phyloP scores from a whole-genome alignment of 2,329 filamentous ascomycete species.

The Colletotrichum tabaci region DNA sequence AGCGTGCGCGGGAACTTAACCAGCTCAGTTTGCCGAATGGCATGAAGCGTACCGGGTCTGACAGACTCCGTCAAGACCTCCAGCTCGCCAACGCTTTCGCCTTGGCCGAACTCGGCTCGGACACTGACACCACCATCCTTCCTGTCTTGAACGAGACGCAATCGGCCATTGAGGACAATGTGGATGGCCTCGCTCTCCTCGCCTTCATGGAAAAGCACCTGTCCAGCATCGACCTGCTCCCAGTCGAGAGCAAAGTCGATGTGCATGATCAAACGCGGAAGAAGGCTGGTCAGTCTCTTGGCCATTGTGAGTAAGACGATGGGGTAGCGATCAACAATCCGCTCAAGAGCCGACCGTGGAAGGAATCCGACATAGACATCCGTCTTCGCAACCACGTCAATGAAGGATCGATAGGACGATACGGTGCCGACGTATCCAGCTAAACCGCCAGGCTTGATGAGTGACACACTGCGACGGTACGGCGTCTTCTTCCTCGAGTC shows the following conservation, averaged over 20 bases:
- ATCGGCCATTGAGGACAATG: constrained; percentile 93
- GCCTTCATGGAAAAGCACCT: constrained; percentile 92
- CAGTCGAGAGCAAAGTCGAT: constrained; percentile 99
- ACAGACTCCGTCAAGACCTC: constrained; percentile 96
- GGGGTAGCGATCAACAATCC: constrained; percentile 93
- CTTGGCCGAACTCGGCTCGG: constrained; percentile 93
- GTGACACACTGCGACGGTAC: constrained; percentile 79
- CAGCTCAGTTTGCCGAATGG: constrained; percentile 95
- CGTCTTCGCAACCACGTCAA: constrained; percentile 96
- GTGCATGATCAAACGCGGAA: constrained; percentile 91
- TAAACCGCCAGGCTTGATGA: constrained; percentile 94
- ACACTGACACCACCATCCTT: constrained; percentile 87
- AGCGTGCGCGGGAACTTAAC: constrained; percentile 96
- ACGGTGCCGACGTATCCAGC: constrained; percentile 96
- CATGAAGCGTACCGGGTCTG: constrained; percentile 92
- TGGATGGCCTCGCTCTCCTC: constrained; percentile 99
- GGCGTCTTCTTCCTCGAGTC: constrained; percentile 62
- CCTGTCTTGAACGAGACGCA: constrained; percentile 87
- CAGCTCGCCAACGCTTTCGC: constrained; percentile 96
- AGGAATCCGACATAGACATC: constrained; percentile 98
- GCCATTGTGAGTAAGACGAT: constrained; percentile 96
- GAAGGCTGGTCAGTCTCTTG: constrained; percentile 89
- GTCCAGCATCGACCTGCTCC: constrained; percentile 95
- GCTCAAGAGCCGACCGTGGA: constrained; percentile 86
- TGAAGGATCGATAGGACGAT: constrained; percentile 95